Conservation (phyloP, 805 yeast species). For the Ogataea minuta region DNA sequence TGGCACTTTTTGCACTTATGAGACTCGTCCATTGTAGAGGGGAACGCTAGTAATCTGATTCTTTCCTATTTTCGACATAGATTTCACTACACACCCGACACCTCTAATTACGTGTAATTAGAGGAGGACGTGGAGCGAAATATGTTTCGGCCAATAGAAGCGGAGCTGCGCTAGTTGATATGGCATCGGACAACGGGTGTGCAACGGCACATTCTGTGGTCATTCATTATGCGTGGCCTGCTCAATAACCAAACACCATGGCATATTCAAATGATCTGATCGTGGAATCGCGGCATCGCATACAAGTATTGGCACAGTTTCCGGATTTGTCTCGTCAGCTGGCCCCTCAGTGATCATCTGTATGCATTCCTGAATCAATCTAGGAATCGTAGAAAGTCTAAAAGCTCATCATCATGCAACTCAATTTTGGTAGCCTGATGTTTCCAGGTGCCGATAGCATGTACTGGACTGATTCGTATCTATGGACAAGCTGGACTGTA, state of each 20-base stretch:
- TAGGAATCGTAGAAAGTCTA: slow-evolving; percentile 40
- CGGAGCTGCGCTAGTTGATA: slow-evolving; percentile 20
- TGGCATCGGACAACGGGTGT: slow-evolving; percentile 15
- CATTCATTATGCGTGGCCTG: slow-evolving; percentile 13
- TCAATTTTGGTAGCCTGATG: slow-evolving; percentile 39
- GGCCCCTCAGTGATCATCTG: slow-evolving; percentile 51
- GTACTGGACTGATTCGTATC: slow-evolving; percentile 63
- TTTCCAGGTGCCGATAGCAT: slow-evolving; percentile 61
- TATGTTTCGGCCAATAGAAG: slow-evolving; percentile 33
- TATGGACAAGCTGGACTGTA: slow-evolving; percentile 72
- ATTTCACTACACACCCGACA: slow-evolving; percentile 2
- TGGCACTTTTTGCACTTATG: slow-evolving; percentile 39
- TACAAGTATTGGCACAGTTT: slow-evolving; percentile 46
- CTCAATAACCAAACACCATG: slow-evolving; percentile 41
- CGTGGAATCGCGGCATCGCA: slow-evolving; percentile 58
- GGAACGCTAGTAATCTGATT: slow-evolving; percentile 3
- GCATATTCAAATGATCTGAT: slow-evolving; percentile 48
- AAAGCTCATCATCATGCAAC: slow-evolving; percentile 41
- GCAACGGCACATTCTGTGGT: slow-evolving; percentile 10
- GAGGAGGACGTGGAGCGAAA: too few relatives aligned
- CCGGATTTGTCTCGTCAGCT: too few relatives aligned
- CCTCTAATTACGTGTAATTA: background rate
- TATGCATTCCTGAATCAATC: slow-evolving; percentile 61
- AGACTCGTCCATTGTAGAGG: slow-evolving; percentile 16
- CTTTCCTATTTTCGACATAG: slow-evolving; percentile 3